Evolutionary conservation across 73 alveolate species (phyloP).

Genomic region (Breviolum minutum): DNA sequence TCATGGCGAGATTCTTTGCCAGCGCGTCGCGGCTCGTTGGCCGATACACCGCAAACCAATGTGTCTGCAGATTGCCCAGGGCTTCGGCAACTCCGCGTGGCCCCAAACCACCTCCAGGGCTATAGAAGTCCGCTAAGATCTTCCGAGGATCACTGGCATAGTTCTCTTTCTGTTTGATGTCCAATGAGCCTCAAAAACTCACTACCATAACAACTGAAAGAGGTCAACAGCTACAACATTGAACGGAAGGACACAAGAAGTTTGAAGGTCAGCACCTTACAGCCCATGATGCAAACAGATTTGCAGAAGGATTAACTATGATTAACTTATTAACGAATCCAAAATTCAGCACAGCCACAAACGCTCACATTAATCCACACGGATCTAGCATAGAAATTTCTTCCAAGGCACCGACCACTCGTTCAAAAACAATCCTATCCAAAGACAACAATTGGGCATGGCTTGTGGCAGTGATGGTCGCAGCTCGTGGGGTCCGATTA

Average conservation of each 20-base stretch:
- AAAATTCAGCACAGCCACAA: background rate
- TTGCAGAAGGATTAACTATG: too few relatives aligned
- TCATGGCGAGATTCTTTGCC: constrained; percentile 31
- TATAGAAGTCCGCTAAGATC: constrained; percentile 88
- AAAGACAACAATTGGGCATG: constrained; percentile 17
- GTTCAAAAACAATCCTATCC: constrained; percentile 70
- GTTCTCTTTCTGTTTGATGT: constrained; percentile 92
- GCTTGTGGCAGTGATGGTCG: constrained; percentile 56
- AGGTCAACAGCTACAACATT: background rate
- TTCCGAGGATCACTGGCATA: constrained; percentile 81
- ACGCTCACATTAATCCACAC: background rate
- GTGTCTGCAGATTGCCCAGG: background rate
- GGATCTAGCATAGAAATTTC: background rate
- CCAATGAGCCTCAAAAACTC: constrained; percentile 37
- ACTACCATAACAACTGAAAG: background rate
- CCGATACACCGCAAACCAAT: constrained; percentile 90
- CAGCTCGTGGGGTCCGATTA: constrained; percentile 88
- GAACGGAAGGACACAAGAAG: background rate
- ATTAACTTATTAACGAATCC: too few relatives aligned
- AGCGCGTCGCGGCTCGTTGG: constrained; percentile 94
- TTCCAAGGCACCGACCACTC: constrained; percentile 58
- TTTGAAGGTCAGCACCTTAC: background rate
- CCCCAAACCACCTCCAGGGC: constrained; percentile 64
- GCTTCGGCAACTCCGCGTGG: constrained; percentile 56
- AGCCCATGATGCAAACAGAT: too few relatives aligned